Base-by-base conservation (phyloP, 2,329 filamentous ascomycete genomes). In the Lanzia echinophila region DNA sequence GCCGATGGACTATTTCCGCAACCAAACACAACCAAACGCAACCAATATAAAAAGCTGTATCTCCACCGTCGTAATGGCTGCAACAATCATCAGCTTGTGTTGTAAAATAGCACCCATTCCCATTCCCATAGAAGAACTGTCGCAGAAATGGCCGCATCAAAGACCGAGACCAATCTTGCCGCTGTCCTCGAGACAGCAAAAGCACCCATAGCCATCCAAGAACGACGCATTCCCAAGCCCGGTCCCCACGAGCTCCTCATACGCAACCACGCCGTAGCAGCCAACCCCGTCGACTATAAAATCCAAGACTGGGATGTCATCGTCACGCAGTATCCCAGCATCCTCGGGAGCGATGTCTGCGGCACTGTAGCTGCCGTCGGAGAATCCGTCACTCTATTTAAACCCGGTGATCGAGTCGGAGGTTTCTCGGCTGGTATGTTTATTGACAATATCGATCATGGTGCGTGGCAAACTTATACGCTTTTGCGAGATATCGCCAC, bases 401-500 rank as follows among this genome's bases (percentile, higher is more conserved):
- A 57, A 20, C 34, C 49, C 8, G 59, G 60, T n/a, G 62, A 63
- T 71, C 73, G 2, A 65, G 78, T 62, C 75, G 79, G 57, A 74
- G 78, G 61, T 3, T 62, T 60, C 36, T 56, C 36, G 15, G 56
- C 66, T 65, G 6, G 79, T 79, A 60, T 78, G 75, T 47, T 62
- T 32, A 62, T 59, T 15, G 47, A 60, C 1, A 75, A 59, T 67
- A 71, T 47, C 15, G 62, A 52, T 56, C 60, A 47, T 62, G 58
- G 38, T 65, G 69, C 59, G 2, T 77, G 76, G 44, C 75, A 77
- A 51, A 70, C 75, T 41, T 62, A 62, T 1, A 73, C 69, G 3
- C 61, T 76, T 11, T 64, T 76, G 3, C 70, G 70, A 2, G 74
- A 70, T 64, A 69, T 72, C 54, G 71, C 75, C 47, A 70, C 57